Percentiles rank a stretch among this genome's conserved stretches.
Conservation (phyloP, 495 filamentous ascomycete genomes). For the Lasiosphaeris hirsuta region DNA sequence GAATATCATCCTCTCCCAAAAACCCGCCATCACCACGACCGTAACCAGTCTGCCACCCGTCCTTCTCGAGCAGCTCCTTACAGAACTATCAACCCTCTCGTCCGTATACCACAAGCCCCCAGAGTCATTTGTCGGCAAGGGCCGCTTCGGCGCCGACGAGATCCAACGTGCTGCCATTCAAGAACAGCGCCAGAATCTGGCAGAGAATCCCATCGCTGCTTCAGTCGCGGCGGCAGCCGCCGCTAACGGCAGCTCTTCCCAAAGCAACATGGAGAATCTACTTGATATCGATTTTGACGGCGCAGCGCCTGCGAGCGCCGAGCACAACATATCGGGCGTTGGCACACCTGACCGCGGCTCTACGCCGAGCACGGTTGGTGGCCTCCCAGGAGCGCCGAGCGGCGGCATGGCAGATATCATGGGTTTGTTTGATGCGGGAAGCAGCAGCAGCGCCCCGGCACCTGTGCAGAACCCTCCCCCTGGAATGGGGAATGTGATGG, state of each 20-base stretch:
- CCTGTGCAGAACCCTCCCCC: constrained; percentile 1
- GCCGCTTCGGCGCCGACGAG: constrained; percentile 87
- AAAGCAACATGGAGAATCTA: constrained; percentile 88
- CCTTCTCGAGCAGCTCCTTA: constrained; percentile 81
- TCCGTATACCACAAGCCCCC: constrained; percentile 99
- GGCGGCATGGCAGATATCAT: constrained; percentile 85
- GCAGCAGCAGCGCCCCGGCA: background rate
- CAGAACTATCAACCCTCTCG: constrained; percentile 90
- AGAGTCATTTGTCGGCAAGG: constrained; percentile 92
- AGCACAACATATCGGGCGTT: constrained; percentile 60
- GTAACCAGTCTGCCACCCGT: constrained; percentile 80
- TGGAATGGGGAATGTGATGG: constrained; percentile 64
- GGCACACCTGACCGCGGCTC: constrained; percentile 79
- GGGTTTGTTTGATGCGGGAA: constrained; percentile 65
- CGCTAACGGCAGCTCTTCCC: constrained; percentile 52
- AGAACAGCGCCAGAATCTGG: constrained; percentile 86
- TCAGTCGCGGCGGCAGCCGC: constrained; percentile 67
- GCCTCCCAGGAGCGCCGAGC: constrained; percentile 27
- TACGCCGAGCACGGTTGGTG: constrained; percentile 52
- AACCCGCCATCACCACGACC: constrained; percentile 90
- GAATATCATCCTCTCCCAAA: constrained; percentile 89
- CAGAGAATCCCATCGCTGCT: constrained; percentile 90
- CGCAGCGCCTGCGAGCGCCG: constrained; percentile 81
- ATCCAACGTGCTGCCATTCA: constrained; percentile 95
- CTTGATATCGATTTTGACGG: constrained; percentile 99